Evolutionary conservation across 2,329 filamentous ascomycete genomes (phyloP).

Genomic region (Fusarium circinatum): DNA sequence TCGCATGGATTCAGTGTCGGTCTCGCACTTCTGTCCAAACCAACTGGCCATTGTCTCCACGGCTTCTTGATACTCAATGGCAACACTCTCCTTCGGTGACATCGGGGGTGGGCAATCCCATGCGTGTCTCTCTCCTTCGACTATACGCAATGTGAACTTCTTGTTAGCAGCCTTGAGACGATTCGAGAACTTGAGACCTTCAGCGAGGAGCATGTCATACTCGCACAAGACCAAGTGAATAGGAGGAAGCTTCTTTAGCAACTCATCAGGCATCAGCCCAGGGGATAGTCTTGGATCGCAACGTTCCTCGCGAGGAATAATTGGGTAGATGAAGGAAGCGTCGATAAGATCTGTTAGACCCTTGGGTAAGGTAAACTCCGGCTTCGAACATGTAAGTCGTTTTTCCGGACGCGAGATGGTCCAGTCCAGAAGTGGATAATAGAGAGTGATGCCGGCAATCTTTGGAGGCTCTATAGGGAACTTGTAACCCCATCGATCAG

Average conservation of each 20-base stretch:
- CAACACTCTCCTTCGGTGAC: constrained; percentile 55
- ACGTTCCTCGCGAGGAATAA: constrained; percentile 56
- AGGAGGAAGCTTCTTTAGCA: constrained; percentile 63
- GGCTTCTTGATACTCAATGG: constrained; percentile 58
- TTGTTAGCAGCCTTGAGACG: constrained; percentile 57
- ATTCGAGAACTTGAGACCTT: constrained; percentile 69
- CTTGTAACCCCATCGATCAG: constrained; percentile 53
- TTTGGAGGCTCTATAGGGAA: constrained; percentile 53
- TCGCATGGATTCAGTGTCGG: constrained; percentile 49
- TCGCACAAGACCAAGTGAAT: constrained; percentile 71
- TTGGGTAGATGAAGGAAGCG: constrained; percentile 67
- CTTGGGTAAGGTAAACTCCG: constrained; percentile 67
- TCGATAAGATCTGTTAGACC: constrained; percentile 71
- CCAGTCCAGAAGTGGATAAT: constrained; percentile 72
- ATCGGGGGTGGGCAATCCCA: constrained; percentile 61
- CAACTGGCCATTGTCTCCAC: constrained; percentile 54
- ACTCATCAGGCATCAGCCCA: constrained; percentile 62
- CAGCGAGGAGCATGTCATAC: constrained; percentile 71
- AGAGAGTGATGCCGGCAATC: constrained; percentile 65
- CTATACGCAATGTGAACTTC: constrained; percentile 54
- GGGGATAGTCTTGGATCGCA: constrained; percentile 68
- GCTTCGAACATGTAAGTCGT: constrained; percentile 62
- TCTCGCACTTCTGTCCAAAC: constrained; percentile 53
- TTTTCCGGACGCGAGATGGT: constrained; percentile 66
- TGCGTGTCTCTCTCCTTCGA: constrained; percentile 58